phyloP scores from a whole-genome alignment of 495 filamentous ascomycete species.

The Penicillium psychrofluorescens region DNA sequence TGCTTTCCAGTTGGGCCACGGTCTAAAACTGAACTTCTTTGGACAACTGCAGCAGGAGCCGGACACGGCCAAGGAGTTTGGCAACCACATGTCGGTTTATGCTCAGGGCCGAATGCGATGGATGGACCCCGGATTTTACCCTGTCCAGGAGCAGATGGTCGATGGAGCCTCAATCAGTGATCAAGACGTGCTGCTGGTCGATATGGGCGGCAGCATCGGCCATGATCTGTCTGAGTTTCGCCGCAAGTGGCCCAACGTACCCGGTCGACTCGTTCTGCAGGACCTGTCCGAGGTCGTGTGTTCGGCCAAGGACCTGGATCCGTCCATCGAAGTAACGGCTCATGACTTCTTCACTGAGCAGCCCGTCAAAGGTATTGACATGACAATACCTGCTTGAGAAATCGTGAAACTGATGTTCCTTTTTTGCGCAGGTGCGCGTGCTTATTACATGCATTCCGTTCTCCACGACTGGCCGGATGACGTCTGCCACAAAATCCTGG shows the following conservation, averaged over 20 bases:
- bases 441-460: slow-evolving; percentile 32
- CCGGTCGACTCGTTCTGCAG: slow-evolving; percentile 26
- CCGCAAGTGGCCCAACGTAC: slow-evolving; percentile 14
- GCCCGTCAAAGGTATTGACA: slow-evolving; percentile 34
- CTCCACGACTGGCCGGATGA: slow-evolving; percentile 45
- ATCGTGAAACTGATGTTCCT: slow-evolving; percentile 11
- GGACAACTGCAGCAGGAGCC: not conserved
- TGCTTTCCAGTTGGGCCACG: slow-evolving; percentile 1
- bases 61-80: slow-evolving; percentile 19
- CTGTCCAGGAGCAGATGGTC: slow-evolving; percentile 26
- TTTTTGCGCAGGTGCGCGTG: slow-evolving; percentile 23
- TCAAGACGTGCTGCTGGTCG: slow-evolving; percentile 22
- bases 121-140: slow-evolving; percentile 39
- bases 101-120: slow-evolving; percentile 30
- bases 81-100: slow-evolving; percentile 34
- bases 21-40: no score
- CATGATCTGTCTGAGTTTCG: slow-evolving; percentile 28
- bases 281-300: slow-evolving; percentile 20
- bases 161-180: slow-evolving; percentile 6
- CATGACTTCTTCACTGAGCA: slow-evolving; percentile 45
- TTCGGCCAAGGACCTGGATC: slow-evolving; percentile 2
- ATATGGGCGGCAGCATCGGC: slow-evolving; percentile 28
- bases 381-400: no score
- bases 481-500: slow-evolving; percentile 28
- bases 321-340: slow-evolving; percentile 30